phyloP scores from a whole-genome alignment of 352 stramenopile species.

The Globisporangium canariense region DNA sequence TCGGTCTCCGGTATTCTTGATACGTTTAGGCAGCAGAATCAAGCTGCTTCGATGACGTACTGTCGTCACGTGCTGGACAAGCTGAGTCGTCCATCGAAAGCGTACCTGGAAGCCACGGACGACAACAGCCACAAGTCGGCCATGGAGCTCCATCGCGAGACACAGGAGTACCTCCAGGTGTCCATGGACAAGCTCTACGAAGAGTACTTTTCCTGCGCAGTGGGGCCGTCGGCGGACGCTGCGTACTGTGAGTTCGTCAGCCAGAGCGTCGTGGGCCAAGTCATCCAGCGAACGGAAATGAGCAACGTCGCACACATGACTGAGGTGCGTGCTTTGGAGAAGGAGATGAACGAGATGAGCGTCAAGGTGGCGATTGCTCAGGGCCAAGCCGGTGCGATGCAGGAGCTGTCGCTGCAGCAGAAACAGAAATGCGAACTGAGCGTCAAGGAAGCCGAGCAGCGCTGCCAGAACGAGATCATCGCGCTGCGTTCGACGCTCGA shows the following conservation, averaged over 20 bases:
- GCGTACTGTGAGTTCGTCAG: conserved; percentile 85
- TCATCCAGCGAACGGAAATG: conserved; percentile 76
- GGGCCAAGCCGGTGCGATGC: conserved; percentile 78
- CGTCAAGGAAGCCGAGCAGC: conserved; percentile 74
- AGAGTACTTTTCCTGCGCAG: conserved; percentile 53
- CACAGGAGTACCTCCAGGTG: conserved; percentile 54
- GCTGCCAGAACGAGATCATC: conserved; percentile 61
- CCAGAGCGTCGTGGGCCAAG: conserved; percentile 60
- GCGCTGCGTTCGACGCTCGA: conserved; percentile 67
- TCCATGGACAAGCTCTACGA: conserved; percentile 49
- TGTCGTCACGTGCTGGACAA: conserved; percentile 61
- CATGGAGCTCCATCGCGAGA: conserved; percentile 74
- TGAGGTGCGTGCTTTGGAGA: conserved; percentile 72
- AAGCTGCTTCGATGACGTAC: conserved; percentile 79
- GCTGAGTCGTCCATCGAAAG: conserved; percentile 32
- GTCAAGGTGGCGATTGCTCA: conserved; percentile 80
- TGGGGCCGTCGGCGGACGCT: conserved; percentile 73
- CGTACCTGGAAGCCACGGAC: conserved; percentile 34
- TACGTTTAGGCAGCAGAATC: conserved; percentile 71
- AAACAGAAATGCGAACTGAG: conserved; percentile 75
- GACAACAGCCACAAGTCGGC: conserved; percentile 52
- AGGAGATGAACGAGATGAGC: conserved; percentile 78
- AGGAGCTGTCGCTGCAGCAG: conserved; percentile 72
- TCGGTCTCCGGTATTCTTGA: conserved; percentile 42
- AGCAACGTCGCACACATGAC: conserved; percentile 74